Evolutionary conservation across 495 filamentous ascomycete genomes (phyloP).

Genomic region (Daldinia decipiens): DNA sequence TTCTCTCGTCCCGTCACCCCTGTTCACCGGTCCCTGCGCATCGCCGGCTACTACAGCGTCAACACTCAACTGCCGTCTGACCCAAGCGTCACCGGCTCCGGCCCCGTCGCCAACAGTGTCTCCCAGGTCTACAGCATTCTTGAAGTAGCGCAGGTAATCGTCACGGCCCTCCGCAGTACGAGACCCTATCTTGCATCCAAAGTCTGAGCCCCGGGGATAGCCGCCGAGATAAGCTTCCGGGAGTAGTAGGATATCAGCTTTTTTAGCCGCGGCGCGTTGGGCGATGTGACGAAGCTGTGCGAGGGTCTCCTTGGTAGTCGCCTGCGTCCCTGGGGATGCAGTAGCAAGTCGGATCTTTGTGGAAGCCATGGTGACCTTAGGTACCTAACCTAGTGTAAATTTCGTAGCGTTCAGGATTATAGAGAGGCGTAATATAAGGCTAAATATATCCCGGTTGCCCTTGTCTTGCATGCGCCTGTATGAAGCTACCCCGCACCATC

Average conservation of each 20-base stretch:
- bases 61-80: slow-evolving; percentile 67
- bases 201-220: slow-evolving; percentile 85
- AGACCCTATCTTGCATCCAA: slow-evolving; percentile 77
- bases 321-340: slow-evolving; percentile 77
- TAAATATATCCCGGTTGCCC: background rate
- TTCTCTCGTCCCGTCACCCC: slow-evolving; percentile 90
- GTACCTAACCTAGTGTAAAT: background rate
- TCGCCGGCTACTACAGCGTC: slow-evolving; percentile 54
- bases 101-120: slow-evolving; percentile 73
- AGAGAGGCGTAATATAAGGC: background rate
- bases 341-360: slow-evolving; percentile 74
- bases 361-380: slow-evolving; percentile 3
- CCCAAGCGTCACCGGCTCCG: slow-evolving; percentile 79
- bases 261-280: slow-evolving; percentile 57
- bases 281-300: slow-evolving; percentile 68
- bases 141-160: slow-evolving; percentile 85
- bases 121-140: slow-evolving; percentile 81
- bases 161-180: slow-evolving; percentile 77
- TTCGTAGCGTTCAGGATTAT: background rate
- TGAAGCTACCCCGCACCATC: slow-evolving; percentile 29
- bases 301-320: slow-evolving; percentile 73
- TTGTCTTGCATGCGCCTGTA: background rate
- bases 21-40: slow-evolving; percentile 53
- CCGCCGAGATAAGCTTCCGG: slow-evolving; percentile 95
- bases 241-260: slow-evolving; percentile 82